phyloP scores from a whole-genome alignment of 73 alveolate species.

The Paramecium caudatum region DNA sequence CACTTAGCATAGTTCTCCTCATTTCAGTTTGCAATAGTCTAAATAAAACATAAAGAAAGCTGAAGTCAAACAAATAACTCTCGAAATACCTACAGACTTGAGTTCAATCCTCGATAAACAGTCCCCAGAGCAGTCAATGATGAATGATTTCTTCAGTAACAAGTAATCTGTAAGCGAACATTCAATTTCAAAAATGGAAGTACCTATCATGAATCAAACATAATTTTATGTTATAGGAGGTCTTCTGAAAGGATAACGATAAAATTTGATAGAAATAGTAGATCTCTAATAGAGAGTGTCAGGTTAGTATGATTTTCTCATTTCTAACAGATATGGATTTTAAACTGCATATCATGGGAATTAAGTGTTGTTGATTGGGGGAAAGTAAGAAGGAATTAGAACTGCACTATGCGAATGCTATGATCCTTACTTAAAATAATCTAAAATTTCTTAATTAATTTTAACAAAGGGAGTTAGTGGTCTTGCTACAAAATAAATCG shows the following conservation, averaged over 20 bases:
- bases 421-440: conserved; percentile 17
- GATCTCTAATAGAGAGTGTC: neutral
- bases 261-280: conserved; percentile 29
- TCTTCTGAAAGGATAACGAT: neutral
- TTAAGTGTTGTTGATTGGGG: conserved; percentile 27
- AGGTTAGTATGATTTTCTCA: neutral
- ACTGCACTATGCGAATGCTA: conserved; percentile 61
- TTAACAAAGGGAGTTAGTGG: conserved; percentile 63
- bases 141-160: neutral
- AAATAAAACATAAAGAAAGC: neutral
- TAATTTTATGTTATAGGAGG: conserved; percentile 60
- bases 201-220: conserved; percentile 14
- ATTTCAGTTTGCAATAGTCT: conserved; percentile 2
- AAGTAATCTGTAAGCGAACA: conserved; percentile 36
- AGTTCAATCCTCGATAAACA: conserved; percentile 50
- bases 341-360: conserved; percentile 19
- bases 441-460: conserved; percentile 52
- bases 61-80: neutral
- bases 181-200: neutral
- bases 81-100: conserved; percentile 26
- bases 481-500: conserved; percentile 8
- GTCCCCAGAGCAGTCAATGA: conserved; percentile 42
- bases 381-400: conserved; percentile 50
- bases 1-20: conserved; percentile 53
- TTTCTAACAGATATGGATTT: conserved; percentile 47